Base-by-base conservation (phyloP, 2,329 filamentous ascomycete species). In the Apiospora arundinis region DNA sequence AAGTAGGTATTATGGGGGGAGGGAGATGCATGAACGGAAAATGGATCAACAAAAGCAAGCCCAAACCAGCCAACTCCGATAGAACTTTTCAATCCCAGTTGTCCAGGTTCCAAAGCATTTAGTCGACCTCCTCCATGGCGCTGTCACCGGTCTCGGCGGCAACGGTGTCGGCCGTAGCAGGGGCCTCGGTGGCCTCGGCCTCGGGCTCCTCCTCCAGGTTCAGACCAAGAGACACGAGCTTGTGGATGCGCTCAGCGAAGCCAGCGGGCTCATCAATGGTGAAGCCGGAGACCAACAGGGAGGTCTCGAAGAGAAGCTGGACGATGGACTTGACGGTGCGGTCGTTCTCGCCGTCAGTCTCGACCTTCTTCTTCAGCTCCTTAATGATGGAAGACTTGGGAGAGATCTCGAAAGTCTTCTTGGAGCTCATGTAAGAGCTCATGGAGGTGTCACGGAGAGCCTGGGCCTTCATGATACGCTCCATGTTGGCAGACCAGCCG, bases 381-480 rank as follows among this genome's bases (percentile, higher is more conserved):
- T 97, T 93, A 89, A 99, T 92, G 86, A 99, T 99, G 76, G 94
- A 83, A 80, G 94, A 97, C 90, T 96, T 95, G 85, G 96, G 96
- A n/a, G 96, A 98, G 86, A 99, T 98, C 90, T 99, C 96, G 79
- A 99, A 98, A 44, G 96, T 99, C 94, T 99, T 99, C 95, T 99
- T 99, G 84, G 95, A 98, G 77, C 94, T 97, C 96, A 99, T 99
- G 93, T 99, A 99, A 80, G 94, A 97, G 87, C 91, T 94, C 96
- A 99, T 99, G 81, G 95, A 98, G 78, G 96, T 99, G 88, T 99
- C 96, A 88, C 96, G 96, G 81, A 99, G 95, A 82, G 96, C 96
- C 90, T 99, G 96, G 40, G 96, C 96, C 93, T 99, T 99, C 96
- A 99, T 99, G 92, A 99, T 99, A 90, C 96, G 96, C 91, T 99